These are phyloP conservation scores for Galeopsis tetrahit DNA, from an alignment of 257 asterid species.

Conservation along the genomic window DNA sequence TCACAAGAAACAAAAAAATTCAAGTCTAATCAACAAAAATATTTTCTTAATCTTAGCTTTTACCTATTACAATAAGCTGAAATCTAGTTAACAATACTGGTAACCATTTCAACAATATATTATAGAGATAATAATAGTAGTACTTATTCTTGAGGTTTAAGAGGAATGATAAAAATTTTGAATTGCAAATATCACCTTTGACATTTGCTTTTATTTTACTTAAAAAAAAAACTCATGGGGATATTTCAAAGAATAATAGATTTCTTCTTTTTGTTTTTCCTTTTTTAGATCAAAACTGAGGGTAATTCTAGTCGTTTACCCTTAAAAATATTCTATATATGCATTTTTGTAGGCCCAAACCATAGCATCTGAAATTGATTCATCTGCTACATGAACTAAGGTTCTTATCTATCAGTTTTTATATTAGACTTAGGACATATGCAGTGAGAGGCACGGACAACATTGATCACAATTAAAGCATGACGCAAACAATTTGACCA, in stretches of 20 bases:
- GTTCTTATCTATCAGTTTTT: neutral
- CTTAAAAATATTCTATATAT: neutral
- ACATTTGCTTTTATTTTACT: neutral
- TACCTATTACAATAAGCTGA: neutral
- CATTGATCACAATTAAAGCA: neutral
- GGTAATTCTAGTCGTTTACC: neutral
- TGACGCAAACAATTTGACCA: neutral
- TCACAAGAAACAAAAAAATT: neutral
- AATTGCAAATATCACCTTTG: neutral
- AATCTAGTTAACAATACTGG: neutral
- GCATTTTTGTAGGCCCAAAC: constrained; percentile 2
- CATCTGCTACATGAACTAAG: neutral
- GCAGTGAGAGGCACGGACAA: neutral
- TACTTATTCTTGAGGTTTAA: neutral
- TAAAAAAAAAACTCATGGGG: neutral
- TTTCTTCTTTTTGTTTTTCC: neutral
- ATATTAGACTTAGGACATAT: neutral
- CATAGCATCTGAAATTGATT: neutral
- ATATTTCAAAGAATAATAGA: neutral
- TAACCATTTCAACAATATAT: neutral
- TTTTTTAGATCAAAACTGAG: neutral
- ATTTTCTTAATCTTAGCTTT: neutral
- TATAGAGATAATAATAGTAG: neutral
- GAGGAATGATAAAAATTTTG: neutral
- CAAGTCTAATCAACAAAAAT: constrained; percentile 2